These are phyloP conservation scores for Candida qinlingensis DNA, from an alignment of 805 yeast genomes.

Conservation along the genomic window DNA sequence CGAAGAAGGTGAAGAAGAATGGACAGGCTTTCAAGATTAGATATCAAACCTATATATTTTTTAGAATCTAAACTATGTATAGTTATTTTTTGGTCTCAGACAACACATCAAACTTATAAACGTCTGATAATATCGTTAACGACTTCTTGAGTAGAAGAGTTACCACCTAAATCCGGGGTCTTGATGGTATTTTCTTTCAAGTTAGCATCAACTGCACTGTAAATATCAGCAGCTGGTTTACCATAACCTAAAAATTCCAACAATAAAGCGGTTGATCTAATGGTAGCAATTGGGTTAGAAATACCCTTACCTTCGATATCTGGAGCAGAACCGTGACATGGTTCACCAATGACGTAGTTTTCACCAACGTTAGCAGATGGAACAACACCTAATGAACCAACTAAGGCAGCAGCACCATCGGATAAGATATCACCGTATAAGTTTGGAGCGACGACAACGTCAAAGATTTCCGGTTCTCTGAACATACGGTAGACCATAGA, in stretches of 20 bases:
- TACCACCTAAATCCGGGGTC: constrained; percentile 97
- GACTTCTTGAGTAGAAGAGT: constrained; percentile 80
- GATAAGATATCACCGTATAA: constrained; percentile 94
- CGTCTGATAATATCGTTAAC: constrained; percentile 65
- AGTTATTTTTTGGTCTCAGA: no score
- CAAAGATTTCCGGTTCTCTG: constrained; percentile 96
- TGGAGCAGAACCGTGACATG: constrained; percentile 99
- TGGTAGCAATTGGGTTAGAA: constrained; percentile 95
- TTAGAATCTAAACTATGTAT: not conserved
- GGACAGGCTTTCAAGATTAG: constrained; percentile 30
- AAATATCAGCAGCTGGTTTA: constrained; percentile 85
- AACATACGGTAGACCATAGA: constrained; percentile 99
- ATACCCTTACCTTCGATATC: constrained; percentile 95
- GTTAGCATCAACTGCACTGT: constrained; percentile 92
- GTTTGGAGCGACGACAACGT: constrained; percentile 98
- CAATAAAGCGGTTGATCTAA: constrained; percentile 96
- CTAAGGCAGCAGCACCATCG: constrained; percentile 97
- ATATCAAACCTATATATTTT: constrained; percentile 1
- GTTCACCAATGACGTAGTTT: constrained; percentile 94
- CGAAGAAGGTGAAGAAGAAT: constrained; percentile 20
- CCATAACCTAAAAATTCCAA: constrained; percentile 92
- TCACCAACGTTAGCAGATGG: constrained; percentile 99
- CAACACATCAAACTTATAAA: constrained; percentile 10
- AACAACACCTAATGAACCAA: constrained; percentile 96
- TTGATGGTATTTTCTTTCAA: constrained; percentile 65